Conservation (phyloP, 2,329 filamentous ascomycete species). For the Aspergillus sp. region DNA sequence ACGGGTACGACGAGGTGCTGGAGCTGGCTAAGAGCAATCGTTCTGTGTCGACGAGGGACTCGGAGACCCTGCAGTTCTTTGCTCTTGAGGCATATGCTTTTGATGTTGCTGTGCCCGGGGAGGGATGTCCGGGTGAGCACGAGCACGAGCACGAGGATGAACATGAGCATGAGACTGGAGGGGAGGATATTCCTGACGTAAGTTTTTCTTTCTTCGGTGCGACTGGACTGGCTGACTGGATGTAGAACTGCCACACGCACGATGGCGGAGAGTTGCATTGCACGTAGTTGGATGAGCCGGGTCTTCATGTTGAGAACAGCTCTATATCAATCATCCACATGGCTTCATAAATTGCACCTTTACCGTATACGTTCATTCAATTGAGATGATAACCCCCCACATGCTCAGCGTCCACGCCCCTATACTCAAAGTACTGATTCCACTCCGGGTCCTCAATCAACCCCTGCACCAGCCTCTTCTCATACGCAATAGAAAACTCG, state of each 20-base stretch:
- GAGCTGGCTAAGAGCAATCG: slow-evolving; percentile 53
- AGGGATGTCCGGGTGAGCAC: slow-evolving; percentile 56
- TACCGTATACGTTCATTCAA: neutral
- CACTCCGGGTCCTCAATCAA: slow-evolving; percentile 38
- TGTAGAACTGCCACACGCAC: slow-evolving; percentile 44
- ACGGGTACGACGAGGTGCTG: slow-evolving; percentile 56
- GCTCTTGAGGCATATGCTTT: slow-evolving; percentile 65
- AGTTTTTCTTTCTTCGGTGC: slow-evolving; percentile 9
- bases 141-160: too few relatives aligned
- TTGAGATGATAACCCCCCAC: neutral
- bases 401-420: slow-evolving; percentile 32
- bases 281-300: slow-evolving; percentile 25
- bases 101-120: slow-evolving; percentile 62
- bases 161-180: too few relatives aligned
- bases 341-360: too few relatives aligned
- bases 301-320: too few relatives aligned
- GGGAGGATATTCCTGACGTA: slow-evolving; percentile 25
- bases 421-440: slow-evolving; percentile 39
- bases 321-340: too few relatives aligned
- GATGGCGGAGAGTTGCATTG: slow-evolving; percentile 42
- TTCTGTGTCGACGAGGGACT: slow-evolving; percentile 55
- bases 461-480: slow-evolving; percentile 30
- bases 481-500: slow-evolving; percentile 35
- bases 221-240: neutral
- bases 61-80: slow-evolving; percentile 66